phyloP scores from a whole-genome alignment of 2,329 filamentous ascomycete species.

The Beauveria brongniartii region DNA sequence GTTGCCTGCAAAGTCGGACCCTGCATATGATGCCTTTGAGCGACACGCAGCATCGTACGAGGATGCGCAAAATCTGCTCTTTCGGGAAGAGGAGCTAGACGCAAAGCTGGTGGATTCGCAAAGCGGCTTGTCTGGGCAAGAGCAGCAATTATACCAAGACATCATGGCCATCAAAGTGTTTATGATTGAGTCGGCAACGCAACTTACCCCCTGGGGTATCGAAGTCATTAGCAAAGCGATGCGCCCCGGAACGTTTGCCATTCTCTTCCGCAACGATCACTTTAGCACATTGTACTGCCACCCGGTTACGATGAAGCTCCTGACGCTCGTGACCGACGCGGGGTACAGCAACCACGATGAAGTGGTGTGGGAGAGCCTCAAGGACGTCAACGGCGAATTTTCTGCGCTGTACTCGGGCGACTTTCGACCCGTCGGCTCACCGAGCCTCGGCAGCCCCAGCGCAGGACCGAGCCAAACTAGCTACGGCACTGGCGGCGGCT shows the following conservation, averaged over 20 bases:
- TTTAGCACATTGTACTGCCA: slow-evolving; percentile 93
- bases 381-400: slow-evolving; percentile 76
- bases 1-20: slow-evolving; percentile 63
- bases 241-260: slow-evolving; percentile 71
- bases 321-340: slow-evolving; percentile 85
- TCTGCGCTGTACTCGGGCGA: slow-evolving; percentile 85
- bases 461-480: slow-evolving; percentile 13
- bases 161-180: slow-evolving; percentile 79
- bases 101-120: slow-evolving; percentile 50
- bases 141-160: slow-evolving; percentile 76
- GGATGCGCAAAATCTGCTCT: slow-evolving; percentile 82
- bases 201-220: slow-evolving; percentile 76
- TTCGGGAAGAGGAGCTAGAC: slow-evolving; percentile 82
- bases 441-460: slow-evolving; percentile 15
- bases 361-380: slow-evolving; percentile 90
- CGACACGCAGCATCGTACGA: slow-evolving; percentile 80
- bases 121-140: slow-evolving; percentile 55
- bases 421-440: slow-evolving; percentile 70
- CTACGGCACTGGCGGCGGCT: slow-evolving; percentile 29
- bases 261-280: slow-evolving; percentile 94
- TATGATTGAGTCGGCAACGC: slow-evolving; percentile 70
- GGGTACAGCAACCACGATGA: slow-evolving; percentile 84
- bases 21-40: slow-evolving; percentile 60
- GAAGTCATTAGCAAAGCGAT: slow-evolving; percentile 64
- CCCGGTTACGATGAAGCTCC: slow-evolving; percentile 63